These are phyloP conservation scores for Salix caprea DNA, from an alignment of 345 rosid genomes.

Conservation along the genomic window DNA sequence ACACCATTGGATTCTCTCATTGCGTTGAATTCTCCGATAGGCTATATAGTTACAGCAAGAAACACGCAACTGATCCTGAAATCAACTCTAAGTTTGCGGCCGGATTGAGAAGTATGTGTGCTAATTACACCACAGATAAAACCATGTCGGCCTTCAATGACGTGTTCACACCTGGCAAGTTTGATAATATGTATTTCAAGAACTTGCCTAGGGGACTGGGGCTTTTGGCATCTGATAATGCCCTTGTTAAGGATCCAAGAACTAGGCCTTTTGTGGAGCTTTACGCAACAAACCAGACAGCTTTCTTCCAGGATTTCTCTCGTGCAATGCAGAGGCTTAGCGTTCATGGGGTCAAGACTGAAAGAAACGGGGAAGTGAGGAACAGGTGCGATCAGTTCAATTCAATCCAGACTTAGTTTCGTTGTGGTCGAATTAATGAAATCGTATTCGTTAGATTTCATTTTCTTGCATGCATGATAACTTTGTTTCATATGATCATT, in stretches of 20 bases:
- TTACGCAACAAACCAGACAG: constrained; percentile 48
- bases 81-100: constrained; percentile 41
- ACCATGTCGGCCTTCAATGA: constrained; percentile 66
- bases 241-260: constrained; percentile 40
- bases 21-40: constrained; percentile 59
- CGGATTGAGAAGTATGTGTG: constrained; percentile 44
- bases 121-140: constrained; percentile 35
- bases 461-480: no score
- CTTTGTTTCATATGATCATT: no score
- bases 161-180: constrained; percentile 60
- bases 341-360: constrained; percentile 37
- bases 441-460: neutral
- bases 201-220: constrained; percentile 55
- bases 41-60: constrained; percentile 38
- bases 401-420: constrained; percentile 6
- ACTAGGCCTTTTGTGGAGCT: constrained; percentile 46
- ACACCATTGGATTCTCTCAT: constrained; percentile 76
- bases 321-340: constrained; percentile 57
- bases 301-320: constrained; percentile 46
- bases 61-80: constrained; percentile 24
- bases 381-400: constrained; percentile 60
- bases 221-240: constrained; percentile 46
- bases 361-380: constrained; percentile 49
- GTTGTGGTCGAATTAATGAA: neutral
- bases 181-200: constrained; percentile 74